phyloP scores from a whole-genome alignment of 2,329 filamentous ascomycete genomes.

The Colletotrichum sp. region DNA sequence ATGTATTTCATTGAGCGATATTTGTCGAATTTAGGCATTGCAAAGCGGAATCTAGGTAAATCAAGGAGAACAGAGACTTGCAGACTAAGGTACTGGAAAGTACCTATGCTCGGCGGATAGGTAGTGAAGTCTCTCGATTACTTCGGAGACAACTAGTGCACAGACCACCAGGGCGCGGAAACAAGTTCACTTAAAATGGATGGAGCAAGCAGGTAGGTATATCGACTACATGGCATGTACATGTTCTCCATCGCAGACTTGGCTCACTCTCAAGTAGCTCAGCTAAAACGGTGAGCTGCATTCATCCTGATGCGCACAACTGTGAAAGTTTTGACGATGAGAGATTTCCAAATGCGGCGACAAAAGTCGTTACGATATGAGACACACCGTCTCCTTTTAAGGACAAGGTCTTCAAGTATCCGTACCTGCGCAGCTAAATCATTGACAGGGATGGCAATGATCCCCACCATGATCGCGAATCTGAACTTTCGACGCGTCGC shows the following conservation, averaged over 20 bases:
- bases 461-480: neutral
- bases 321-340: neutral
- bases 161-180: neutral
- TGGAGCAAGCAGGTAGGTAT: neutral
- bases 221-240: neutral
- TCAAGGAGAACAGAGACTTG: neutral
- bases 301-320: neutral
- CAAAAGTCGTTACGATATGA: neutral
- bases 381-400: neutral
- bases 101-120: neutral
- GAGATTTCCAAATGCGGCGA: neutral
- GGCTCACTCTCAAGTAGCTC: neutral
- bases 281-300: neutral
- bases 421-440: neutral
- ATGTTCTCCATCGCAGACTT: neutral
- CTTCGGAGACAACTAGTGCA: neutral
- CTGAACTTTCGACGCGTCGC: neutral
- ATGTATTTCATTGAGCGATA: neutral
- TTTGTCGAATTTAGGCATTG: neutral
- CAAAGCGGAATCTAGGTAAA: neutral
- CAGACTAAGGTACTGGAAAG: neutral
- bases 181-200: neutral
- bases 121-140: neutral
- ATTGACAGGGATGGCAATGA: neutral
- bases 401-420: neutral